Evolutionary conservation across 1,284 basidiomycete genomes (phyloP).

Genomic region (Leccinum angustisporum): DNA sequence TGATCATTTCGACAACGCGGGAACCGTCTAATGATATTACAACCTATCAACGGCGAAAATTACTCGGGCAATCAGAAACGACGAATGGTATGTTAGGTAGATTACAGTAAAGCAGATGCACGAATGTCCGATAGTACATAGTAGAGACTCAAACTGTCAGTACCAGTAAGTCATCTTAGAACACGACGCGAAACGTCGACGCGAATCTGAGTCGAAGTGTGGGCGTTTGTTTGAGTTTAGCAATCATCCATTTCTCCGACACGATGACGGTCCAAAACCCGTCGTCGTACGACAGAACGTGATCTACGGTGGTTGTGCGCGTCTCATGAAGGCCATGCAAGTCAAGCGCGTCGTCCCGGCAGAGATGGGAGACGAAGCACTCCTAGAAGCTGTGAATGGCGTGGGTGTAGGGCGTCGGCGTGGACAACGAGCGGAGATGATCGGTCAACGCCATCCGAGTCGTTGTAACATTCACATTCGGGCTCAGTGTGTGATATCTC

Average conservation of each 20-base stretch:
- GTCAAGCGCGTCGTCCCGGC: background rate
- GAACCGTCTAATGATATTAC: background rate
- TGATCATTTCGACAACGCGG: constrained; percentile 62
- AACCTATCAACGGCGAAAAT: background rate
- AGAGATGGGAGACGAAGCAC: background rate
- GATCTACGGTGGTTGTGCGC: constrained; percentile 7
- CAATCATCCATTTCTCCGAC: too few species aligned
- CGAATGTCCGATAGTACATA: constrained; percentile 16
- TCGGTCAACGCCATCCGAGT: constrained; percentile 9
- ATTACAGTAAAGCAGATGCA: constrained; percentile 20
- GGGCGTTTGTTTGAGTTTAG: too few species aligned
- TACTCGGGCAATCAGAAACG: background rate
- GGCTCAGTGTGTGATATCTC: too few species aligned
- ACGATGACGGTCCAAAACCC: background rate
- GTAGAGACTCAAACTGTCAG: too few species aligned
- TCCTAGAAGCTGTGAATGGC: constrained; percentile 39
- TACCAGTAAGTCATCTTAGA: too few species aligned
- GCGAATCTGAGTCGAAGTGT: too few species aligned
- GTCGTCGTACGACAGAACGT: background rate
- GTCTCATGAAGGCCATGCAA: too few species aligned
- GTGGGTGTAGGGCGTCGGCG: constrained; percentile 40
- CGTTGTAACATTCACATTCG: too few species aligned
- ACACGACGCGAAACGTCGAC: too few species aligned
- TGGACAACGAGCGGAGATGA: constrained; percentile 38
- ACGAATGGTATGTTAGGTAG: constrained; percentile 8